Percentiles rank a stretch among this genome's conserved stretches.
Conservation (phyloP, 31 red algal species). For the Endocladia muricata region DNA sequence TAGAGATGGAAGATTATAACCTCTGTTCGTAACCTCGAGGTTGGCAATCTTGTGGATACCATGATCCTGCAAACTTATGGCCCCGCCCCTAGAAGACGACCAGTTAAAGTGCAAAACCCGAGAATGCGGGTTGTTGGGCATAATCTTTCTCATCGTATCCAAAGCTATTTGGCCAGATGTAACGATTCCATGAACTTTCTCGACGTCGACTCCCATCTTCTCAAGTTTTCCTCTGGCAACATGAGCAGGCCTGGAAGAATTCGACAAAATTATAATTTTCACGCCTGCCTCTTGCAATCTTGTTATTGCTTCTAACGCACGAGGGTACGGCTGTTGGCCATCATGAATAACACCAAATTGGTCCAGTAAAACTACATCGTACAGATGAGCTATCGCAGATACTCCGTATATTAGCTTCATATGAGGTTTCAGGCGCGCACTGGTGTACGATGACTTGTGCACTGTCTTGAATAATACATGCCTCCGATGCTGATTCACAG, state of each 20-base stretch:
- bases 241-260: constrained; percentile 39
- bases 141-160: constrained; percentile 10
- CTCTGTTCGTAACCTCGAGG: neutral
- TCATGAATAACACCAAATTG: constrained; percentile 93
- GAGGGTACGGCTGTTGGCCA: constrained; percentile 56
- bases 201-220: constrained; percentile 29
- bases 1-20: constrained; percentile 12
- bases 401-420: too few relatives aligned
- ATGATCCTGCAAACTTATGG: constrained; percentile 30
- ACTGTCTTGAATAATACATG: too few relatives aligned
- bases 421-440: too few relatives aligned
- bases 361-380: constrained; percentile 78
- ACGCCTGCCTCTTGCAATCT: constrained; percentile 40
- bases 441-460: too few relatives aligned
- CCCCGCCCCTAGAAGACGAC: constrained; percentile 36
- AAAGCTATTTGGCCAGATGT: constrained; percentile 76
- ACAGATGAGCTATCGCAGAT: too few relatives aligned
- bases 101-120: constrained; percentile 83
- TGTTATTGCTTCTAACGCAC: constrained; percentile 43
- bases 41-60: constrained; percentile 3
- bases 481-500: too few relatives aligned
- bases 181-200: constrained; percentile 33
- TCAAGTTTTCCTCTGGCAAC: constrained; percentile 41
- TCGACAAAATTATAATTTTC: constrained; percentile 68
- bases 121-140: constrained; percentile 8